phyloP scores from a whole-genome alignment of 1,284 basidiomycete genomes.

The Marasmius sp. region DNA sequence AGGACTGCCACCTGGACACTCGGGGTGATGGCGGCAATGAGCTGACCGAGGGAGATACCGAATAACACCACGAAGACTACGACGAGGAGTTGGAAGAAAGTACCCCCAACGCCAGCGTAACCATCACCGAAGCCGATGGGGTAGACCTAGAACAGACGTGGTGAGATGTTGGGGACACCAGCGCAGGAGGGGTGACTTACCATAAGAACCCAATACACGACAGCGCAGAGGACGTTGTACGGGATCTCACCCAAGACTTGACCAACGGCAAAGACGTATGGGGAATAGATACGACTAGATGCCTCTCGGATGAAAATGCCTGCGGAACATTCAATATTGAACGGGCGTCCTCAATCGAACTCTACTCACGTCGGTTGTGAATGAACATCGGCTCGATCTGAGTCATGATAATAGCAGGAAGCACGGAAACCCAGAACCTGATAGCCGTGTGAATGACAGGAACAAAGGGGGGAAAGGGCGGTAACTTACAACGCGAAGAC shows the following conservation, averaged over 20 bases:
- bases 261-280: slow-evolving; percentile 80
- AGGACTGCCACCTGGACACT: slow-evolving; percentile 76
- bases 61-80: slow-evolving; percentile 75
- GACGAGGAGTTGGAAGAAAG: slow-evolving; percentile 76
- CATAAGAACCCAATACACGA: slow-evolving; percentile 80
- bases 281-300: slow-evolving; percentile 76
- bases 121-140: slow-evolving; percentile 76
- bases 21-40: slow-evolving; percentile 77
- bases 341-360: neutral
- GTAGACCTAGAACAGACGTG: slow-evolving; percentile 43
- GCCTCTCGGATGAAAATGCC: slow-evolving; percentile 69
- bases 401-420: slow-evolving; percentile 77
- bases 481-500: slow-evolving; percentile 71
- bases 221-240: slow-evolving; percentile 70
- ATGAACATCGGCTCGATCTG: slow-evolving; percentile 90
- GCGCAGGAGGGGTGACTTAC: slow-evolving; percentile 25
- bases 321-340: neutral
- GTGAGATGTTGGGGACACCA: neutral
- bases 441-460: neutral
- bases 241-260: slow-evolving; percentile 85
- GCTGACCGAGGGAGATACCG: slow-evolving; percentile 75
- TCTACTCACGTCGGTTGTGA: slow-evolving; percentile 57
- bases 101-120: slow-evolving; percentile 56
- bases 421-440: slow-evolving; percentile 69
- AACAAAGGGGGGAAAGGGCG: neutral